Evolutionary conservation across 192 early-diverging fungal species (phyloP), one percentile per base, ranked within the genome.

Genomic region (Lunasporangiospora selenospora): DNA sequence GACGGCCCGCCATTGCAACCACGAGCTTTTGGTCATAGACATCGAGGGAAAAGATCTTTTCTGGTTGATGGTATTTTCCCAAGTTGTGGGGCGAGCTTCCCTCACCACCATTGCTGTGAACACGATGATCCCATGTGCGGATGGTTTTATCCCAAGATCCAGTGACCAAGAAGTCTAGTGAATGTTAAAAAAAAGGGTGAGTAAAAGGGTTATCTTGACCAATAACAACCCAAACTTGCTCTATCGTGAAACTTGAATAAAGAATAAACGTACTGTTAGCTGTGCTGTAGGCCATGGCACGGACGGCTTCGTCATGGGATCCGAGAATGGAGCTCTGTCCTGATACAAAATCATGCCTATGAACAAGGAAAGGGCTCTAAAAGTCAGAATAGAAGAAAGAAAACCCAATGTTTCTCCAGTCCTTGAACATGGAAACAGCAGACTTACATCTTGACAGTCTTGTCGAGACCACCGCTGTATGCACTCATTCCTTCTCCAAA

Each of bases 71-170:
- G 53, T 87, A 80, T 48, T 67, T 75, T 12, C 77, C 67, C 2
- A 59, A 50, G 15, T 53, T 62, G 18, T 55, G 58, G 2, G n/a
- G n/a, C n/a, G n/a, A n/a, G n/a, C n/a, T n/a, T n/a, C n/a, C n/a
- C n/a, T 42, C 38, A 15, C 65, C 60, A 31, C 50, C 49, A 3
- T 75, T 65, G 16, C 75, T 73, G 13, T 71, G 67, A 16, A 61
- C 60, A 12, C 92, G 85, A 21, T 88, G 75, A 63, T 96, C 92
- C 89, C 89, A 96, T 16, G 88, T 67, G 9, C 89, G 80, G 39
- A 97, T 78, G 6, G 91, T 82, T 64, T 89, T 89, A 75, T 99
- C 97, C 97, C 97, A 99, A 44, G 90, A 87, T 41, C 95, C 97
- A 15, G 94, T 88, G 18, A 93, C 66, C n/a, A 95, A 62, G 18